phyloP scores from a whole-genome alignment of 345 rosid species.

The Linum trigynum region DNA sequence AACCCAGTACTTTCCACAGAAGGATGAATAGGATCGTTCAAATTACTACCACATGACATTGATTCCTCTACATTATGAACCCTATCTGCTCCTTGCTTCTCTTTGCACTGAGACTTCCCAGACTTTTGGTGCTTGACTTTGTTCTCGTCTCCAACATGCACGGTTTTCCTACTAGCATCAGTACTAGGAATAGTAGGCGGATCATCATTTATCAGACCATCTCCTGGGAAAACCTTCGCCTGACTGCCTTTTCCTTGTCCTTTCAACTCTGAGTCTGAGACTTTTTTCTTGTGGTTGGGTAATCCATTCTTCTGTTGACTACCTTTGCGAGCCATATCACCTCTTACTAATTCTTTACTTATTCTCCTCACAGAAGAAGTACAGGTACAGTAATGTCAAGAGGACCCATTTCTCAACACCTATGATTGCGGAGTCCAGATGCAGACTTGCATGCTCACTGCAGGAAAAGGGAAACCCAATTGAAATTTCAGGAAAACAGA shows the following conservation, averaged over 20 bases:
- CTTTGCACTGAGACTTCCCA: conserved; percentile 22
- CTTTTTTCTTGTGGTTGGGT: conserved; percentile 40
- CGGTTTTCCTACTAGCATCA: conserved; percentile 13
- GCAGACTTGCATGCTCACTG: neutral
- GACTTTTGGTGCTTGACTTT: conserved; percentile 17
- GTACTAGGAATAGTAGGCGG: conserved; percentile 22
- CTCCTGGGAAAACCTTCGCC: conserved; percentile 32
- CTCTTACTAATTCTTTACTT: neutral
- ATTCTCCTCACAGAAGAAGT: neutral
- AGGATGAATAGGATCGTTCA: conserved; percentile 27
- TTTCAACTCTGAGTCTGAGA: conserved; percentile 35
- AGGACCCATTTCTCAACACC: neutral
- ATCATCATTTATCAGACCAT: conserved; percentile 36
- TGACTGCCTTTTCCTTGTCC: conserved; percentile 37
- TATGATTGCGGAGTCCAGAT: neutral
- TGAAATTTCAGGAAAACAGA: neutral
- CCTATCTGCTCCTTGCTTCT: conserved; percentile 31
- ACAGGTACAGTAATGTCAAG: neutral
- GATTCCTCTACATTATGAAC: conserved; percentile 22
- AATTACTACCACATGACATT: conserved; percentile 21
- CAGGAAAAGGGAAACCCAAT: neutral
- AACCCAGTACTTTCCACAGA: conserved; percentile 19
- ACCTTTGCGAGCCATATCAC: conserved; percentile 74
- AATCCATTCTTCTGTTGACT: conserved; percentile 72
- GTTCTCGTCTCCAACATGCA: conserved; percentile 26